These are phyloP conservation scores for Tulasnella sp. DNA, from an alignment of 768 basidiomycete genomes.

Conservation along the genomic window DNA sequence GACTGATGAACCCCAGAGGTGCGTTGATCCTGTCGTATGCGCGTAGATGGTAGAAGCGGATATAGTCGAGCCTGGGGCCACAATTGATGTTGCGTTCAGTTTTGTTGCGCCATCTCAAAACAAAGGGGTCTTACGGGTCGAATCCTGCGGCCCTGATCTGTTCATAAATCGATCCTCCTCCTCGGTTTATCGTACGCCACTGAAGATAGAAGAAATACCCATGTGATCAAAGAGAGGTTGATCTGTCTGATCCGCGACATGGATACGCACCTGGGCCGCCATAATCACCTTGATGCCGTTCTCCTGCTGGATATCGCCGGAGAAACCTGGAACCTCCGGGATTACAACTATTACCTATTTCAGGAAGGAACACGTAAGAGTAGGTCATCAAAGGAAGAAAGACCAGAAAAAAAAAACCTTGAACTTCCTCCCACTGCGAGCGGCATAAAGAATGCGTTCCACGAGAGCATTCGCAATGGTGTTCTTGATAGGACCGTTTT, in stretches of 20 bases:
- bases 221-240: slow-evolving; percentile 30
- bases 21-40: slow-evolving; percentile 49
- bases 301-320: slow-evolving; percentile 66
- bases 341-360: slow-evolving; percentile 80
- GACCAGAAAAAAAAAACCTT: slow-evolving; percentile 43
- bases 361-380: no score
- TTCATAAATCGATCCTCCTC: slow-evolving; percentile 78
- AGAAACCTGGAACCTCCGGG: slow-evolving; percentile 85
- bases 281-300: slow-evolving; percentile 64
- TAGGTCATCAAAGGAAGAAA: not conserved
- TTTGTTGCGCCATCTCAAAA: not conserved
- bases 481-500: slow-evolving; percentile 62
- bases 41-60: slow-evolving; percentile 86
- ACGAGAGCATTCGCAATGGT: slow-evolving; percentile 74
- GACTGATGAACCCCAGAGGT: slow-evolving; percentile 8
- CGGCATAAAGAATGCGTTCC: slow-evolving; percentile 71
- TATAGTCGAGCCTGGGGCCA: slow-evolving; percentile 53
- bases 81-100: not conserved
- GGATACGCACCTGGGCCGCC: slow-evolving; percentile 46
- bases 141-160: slow-evolving; percentile 62
- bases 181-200: slow-evolving; percentile 72
- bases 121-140: slow-evolving; percentile 50
- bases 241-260: not conserved
- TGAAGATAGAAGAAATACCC: not conserved
- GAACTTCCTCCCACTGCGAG: slow-evolving; percentile 56